These are phyloP conservation scores for Apiospora saccharicola DNA, from an alignment of 2,329 filamentous ascomycete genomes.

Conservation along the genomic window DNA sequence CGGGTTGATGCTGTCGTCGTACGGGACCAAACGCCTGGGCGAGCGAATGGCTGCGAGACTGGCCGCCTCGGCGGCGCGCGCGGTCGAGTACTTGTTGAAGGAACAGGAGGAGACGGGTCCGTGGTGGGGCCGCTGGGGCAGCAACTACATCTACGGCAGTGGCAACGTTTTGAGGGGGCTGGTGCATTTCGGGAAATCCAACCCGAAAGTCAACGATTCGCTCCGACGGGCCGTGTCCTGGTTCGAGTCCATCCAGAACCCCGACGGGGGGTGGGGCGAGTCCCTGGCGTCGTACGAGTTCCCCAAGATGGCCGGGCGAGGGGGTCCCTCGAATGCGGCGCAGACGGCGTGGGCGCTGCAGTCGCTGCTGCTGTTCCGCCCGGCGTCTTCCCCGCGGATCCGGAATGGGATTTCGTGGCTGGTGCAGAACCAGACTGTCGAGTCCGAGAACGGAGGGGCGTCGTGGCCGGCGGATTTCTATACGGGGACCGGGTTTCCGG, in stretches of 20 bases:
- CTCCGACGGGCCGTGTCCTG: not conserved
- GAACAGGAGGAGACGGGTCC: not conserved
- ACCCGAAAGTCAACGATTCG: not conserved
- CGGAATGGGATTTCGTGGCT: not conserved
- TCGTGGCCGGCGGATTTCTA: not conserved
- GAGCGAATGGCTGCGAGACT: not conserved
- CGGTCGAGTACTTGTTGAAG: not conserved
- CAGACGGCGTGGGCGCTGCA: constrained; percentile 19
- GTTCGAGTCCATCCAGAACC: constrained; percentile 6
- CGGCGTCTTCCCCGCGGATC: not conserved
- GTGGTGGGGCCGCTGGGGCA: constrained; percentile 9
- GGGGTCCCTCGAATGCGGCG: not conserved
- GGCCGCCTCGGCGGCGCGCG: not conserved
- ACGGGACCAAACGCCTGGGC: not conserved
- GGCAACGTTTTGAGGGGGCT: not conserved
- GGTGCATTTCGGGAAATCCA: not conserved
- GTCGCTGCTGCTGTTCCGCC: not conserved
- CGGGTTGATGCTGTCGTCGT: not conserved
- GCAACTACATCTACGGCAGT: constrained; percentile 8
- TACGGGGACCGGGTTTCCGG: constrained; percentile 12
- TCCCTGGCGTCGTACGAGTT: not conserved
- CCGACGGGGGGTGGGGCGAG: constrained; percentile 21
- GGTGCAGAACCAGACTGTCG: not conserved
- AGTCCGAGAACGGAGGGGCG: not conserved
- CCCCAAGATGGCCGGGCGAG: not conserved